Base-by-base conservation (phyloP, 2,329 filamentous ascomycete genomes). In the Aspergillus phoenicis region DNA sequence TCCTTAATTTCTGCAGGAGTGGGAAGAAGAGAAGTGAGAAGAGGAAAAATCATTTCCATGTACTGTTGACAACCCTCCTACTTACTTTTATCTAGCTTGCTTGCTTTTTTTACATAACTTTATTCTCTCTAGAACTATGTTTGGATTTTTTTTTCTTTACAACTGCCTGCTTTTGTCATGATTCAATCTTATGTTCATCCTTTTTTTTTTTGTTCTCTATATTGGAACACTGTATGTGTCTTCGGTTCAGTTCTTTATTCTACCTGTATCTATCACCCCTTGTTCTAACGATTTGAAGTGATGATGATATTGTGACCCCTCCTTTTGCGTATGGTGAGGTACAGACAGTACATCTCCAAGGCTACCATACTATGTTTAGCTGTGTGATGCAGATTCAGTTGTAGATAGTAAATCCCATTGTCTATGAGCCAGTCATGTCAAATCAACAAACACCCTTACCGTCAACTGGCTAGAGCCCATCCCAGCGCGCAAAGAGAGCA, bases 401-500 rank as follows among this genome's bases (percentile, higher is more conserved):
- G 53, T 58, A 60, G 49, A 60, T 49, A 59, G 62, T 54, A 33
- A 33, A 33, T 33, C 30, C 52, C 58, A 62, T 62, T 65, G 58
- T 68, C 64, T 68, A 68, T 68, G 63, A 63, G 57, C 60, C 63
- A 58, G 64, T 60, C 60, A 67, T 61, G 59, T 62, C 54, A 59
- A 36, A 58, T 45, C 57, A 60, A 64, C 61, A 64, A 60, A 64
- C 61, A 64, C 43, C 58, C 57, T 61, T 63, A 39, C 54, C 49
- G 58, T 59, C 56, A 26, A 47, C 28, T 41, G 38, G 52, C 58
- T 58, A 49, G 54, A 62, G 57, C 2, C 56, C 57, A 13, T 58
- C 55, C 62, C 20, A 53, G 57, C 55, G 58, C 45, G 47, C 61
- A 57, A 59, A 60, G 30, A 13, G 28, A 41, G 43, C 52, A 56